Base-by-base conservation (phyloP, 2,329 filamentous ascomycete species). In the Fusarium sp. region DNA sequence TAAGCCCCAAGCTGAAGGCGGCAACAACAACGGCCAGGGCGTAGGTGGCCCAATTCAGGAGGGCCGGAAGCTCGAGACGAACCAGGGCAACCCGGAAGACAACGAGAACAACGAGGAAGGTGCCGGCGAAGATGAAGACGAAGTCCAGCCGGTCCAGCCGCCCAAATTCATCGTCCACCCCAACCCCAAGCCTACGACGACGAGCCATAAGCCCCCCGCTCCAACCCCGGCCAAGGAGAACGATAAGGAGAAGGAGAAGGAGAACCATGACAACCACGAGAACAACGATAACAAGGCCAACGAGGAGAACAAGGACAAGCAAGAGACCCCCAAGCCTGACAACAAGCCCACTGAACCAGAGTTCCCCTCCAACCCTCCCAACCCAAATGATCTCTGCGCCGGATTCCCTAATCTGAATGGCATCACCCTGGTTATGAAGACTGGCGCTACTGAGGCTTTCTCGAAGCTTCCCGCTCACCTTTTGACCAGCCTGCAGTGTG, bases 381-480 rank as follows among this genome's bases (percentile, higher is more conserved):
- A 57, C 37, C 63, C 31, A 65, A 67, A 63, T 13, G 68, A 41
- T n/a, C 60, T 74, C 2, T 88, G 86, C 75, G 79, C 81, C 50
- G 80, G 80, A 67, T 85, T 88, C 61, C 85, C 85, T 13, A 75
- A 84, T 64, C 84, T 83, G 41, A 81, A 85, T 33, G 83, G 84
- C 68, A 82, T 88, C 52, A 82, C 87, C 35, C 80, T 91, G 31
- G 84, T 91, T 65, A 86, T 91, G 82, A 91, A 91, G 81, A 91
- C 89, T 2, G 89, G 89, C 54, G 88, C 88, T 4, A 89, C 88
- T 50, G 88, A 90, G 77, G 83, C 86, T 14, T 88, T 84, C 74
- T 84, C 88, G 29, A 87, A 87, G 71, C 79, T 91, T 5, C 88
- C 89, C 9, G 87, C 86, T 3, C 89, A 91, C 68, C 82, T 91